These are phyloP conservation scores for Didymella exigua DNA, from an alignment of 2,329 filamentous ascomycete species.

Conservation along the genomic window DNA sequence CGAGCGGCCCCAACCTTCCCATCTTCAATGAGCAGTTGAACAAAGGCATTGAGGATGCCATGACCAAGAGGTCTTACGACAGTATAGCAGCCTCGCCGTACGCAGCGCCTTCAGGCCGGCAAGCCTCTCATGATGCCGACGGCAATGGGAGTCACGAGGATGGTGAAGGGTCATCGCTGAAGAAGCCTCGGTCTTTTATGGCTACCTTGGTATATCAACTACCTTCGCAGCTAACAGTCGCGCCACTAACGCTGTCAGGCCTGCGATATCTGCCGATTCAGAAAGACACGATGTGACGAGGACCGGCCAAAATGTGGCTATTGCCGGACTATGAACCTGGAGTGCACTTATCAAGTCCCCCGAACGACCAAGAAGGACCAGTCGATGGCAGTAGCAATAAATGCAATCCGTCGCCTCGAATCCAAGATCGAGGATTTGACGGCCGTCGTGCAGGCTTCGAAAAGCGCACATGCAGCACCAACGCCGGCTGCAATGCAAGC, in stretches of 20 bases:
- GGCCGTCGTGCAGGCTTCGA: slow-evolving; percentile 39
- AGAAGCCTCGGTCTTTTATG: slow-evolving; percentile 46
- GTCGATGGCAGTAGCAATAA: slow-evolving; percentile 61
- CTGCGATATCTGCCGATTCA: slow-evolving; percentile 59
- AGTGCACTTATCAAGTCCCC: slow-evolving; percentile 60
- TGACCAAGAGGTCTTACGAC: slow-evolving; percentile 44
- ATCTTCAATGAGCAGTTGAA: slow-evolving; percentile 1
- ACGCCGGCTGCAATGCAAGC: slow-evolving; percentile 2
- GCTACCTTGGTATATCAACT: slow-evolving; percentile 37
- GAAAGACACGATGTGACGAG: slow-evolving; percentile 63
- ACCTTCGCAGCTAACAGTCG: background rate
- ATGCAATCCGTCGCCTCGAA: slow-evolving; percentile 59
- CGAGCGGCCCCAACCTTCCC: background rate
- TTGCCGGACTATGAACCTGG: slow-evolving; percentile 56
- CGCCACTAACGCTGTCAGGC: slow-evolving; percentile 46
- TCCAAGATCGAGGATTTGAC: slow-evolving; percentile 59
- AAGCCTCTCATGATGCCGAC: slow-evolving; percentile 29
- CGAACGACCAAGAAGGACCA: slow-evolving; percentile 62
- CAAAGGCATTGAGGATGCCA: slow-evolving; percentile 31
- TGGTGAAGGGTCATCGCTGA: slow-evolving; percentile 34
- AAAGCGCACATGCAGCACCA: slow-evolving; percentile 16
- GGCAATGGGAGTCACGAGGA: slow-evolving; percentile 32
- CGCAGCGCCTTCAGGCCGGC: slow-evolving; percentile 22
- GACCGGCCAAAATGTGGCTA: slow-evolving; percentile 59
- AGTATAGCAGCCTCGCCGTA: slow-evolving; percentile 27